Base-by-base conservation (phyloP, 169 alveolate genomes). In the Perkinsus marinus region DNA sequence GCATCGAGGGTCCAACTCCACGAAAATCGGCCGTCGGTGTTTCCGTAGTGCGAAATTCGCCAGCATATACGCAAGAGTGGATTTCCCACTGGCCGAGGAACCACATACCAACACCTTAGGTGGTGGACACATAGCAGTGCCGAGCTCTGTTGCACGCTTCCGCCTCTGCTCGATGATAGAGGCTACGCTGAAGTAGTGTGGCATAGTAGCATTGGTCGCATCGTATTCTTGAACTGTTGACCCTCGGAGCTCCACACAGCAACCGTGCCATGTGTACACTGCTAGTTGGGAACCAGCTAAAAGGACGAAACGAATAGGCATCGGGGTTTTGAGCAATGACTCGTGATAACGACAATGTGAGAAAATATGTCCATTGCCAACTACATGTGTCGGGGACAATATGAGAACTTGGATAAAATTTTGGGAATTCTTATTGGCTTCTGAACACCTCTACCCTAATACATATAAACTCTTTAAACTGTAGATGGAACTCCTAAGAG, bases 201-300 rank as follows among this genome's bases (percentile, higher is more conserved):
- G 91, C 94, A 93, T 93, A 22, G 93, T 91, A 30, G 91, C 92
- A 46, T 93, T 93, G 68, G 92, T 92, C 47, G 93, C 90, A 89
- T 93, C 93, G 57, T 93, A 93, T 41, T 93, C 94, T 30, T 93
- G 94, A 16, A 91, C 93, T 16, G 92, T 93, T 36, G 46, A 43
- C 22, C 94, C 94, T 47, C 92, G 91, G 13, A 93, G 91, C 90
- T 93, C 93, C 41, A 93, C 41, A 41, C 91, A 91, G 46, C 94
- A 93, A 19, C 94, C 94, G 89, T 93, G 94, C 94, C 94, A 93
- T 19, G 94, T 93, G 89, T 90, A 93, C 13, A 93, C 92, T 2
- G 79, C 79, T 30, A 57, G 79, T 16, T 57, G 79, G 34, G 79
- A 57, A 5, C 79, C 79, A 2, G 79, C 79, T 57, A 30, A 57